Base-by-base conservation (phyloP, 75 land plant genomes). In the Adiantum capillusveneris region DNA sequence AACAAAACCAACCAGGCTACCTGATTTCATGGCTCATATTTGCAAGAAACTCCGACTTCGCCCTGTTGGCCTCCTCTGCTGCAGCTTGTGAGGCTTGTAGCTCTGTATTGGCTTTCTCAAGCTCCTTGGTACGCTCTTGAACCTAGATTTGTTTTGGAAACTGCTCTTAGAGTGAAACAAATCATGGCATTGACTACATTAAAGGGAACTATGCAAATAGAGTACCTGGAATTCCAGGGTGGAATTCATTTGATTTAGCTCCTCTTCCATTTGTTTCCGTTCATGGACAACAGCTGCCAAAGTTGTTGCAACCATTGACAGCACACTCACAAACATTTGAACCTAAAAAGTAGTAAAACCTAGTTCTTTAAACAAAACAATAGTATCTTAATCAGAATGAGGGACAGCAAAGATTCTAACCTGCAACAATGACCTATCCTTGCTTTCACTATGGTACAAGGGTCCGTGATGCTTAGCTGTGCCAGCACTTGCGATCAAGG, bases 21-120 rank as follows among this genome's bases (percentile, higher is more conserved):
- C 76, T 69, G 36, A 73, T 73, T 53, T 73, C 76, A 70, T 73
- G 76, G 42, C 76, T 73, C 76, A 73, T 73, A 29, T 73, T 73
- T 17, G 76, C 76, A 31, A 73, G 74, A 44, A 73, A 73, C 56
- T 73, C 76, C n/a, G 76, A 73, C 58, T 73, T 73, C 11, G 76
- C 76, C 22, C 66, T 67, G 51, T 66, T 73, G 11, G 76, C 76
- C 45, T 73, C 76, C 53, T 73, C 76, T 24, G 76, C 76, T 28
- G 76, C 76, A 25, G 66, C 76, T 62, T 73, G 76, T 16, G 76
- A 73, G 3, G 53, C 66, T 21, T 70, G 71, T n/a, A 73, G 44
- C n/a, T 72, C 75, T 14, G 14, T 31, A 29, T 73, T 73, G 26
- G 76, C 76, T 36, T 29, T 56, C 37, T 73, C 76, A 43, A 73